Conservation (phyloP, 495 filamentous ascomycete genomes). For the Xylaria scruposa region DNA sequence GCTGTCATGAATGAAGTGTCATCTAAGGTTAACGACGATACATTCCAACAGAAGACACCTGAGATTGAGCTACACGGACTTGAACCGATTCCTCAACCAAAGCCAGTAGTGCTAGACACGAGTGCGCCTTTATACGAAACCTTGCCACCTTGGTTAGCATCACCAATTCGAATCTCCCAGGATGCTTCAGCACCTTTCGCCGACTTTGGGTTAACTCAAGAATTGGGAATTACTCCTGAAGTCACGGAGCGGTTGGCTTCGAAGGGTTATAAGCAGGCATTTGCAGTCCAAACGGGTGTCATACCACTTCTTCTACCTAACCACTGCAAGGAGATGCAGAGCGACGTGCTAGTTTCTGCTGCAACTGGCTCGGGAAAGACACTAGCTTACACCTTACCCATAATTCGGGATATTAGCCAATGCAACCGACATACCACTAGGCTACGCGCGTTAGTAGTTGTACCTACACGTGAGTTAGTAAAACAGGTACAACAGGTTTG, state of each 20-base stretch:
- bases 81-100: conserved; percentile 78
- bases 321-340: conserved; percentile 58
- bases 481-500: conserved; percentile 77
- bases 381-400: conserved; percentile 85
- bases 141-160: conserved; percentile 75
- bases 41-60: conserved; percentile 36
- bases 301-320: conserved; percentile 75
- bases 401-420: conserved; percentile 73
- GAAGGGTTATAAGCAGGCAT: conserved; percentile 74
- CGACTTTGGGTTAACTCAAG: conserved; percentile 61
- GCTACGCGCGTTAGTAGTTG: conserved; percentile 78
- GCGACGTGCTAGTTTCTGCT: conserved; percentile 87
- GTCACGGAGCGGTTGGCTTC: conserved; percentile 61
- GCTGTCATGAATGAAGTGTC: conserved; percentile 30
- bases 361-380: conserved; percentile 96
- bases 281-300: conserved; percentile 83
- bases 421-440: conserved; percentile 57
- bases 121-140: conserved; percentile 60
- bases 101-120: conserved; percentile 59
- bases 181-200: conserved; percentile 66
- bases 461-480: conserved; percentile 90
- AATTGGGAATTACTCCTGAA: conserved; percentile 54
- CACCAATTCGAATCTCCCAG: conserved; percentile 69
- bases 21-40: conserved; percentile 38
- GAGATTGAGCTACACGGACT: conserved; percentile 67